phyloP scores from a whole-genome alignment of 2,329 filamentous ascomycete species.

The Diatrype stigma region DNA sequence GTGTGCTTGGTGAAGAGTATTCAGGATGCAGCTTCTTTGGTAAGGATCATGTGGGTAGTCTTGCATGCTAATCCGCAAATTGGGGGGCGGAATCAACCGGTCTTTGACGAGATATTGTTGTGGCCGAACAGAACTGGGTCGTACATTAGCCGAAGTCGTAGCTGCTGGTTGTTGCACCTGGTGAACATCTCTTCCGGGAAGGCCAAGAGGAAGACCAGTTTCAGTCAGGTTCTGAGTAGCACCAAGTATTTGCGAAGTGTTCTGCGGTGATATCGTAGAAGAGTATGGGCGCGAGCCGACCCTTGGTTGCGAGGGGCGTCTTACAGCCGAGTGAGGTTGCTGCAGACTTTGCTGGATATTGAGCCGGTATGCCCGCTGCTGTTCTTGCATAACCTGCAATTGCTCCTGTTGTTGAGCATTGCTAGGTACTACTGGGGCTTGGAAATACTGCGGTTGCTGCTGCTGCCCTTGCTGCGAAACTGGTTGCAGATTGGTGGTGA shows the following conservation, averaged over 20 bases:
- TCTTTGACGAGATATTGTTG: slow-evolving; percentile 6
- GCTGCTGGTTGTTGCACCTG: neutral
- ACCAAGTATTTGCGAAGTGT: slow-evolving; percentile 3
- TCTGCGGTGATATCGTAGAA: slow-evolving; percentile 5
- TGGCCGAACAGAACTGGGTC: slow-evolving; percentile 2
- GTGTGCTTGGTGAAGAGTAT: slow-evolving; percentile 43
- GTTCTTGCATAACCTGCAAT: slow-evolving; percentile 6
- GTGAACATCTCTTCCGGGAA: neutral
- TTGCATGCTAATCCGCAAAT: slow-evolving; percentile 14
- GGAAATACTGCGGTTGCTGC: slow-evolving; percentile 7
- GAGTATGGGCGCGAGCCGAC: neutral
- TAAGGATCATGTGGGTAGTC: slow-evolving; percentile 40
- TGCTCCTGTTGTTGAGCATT: slow-evolving; percentile 8
- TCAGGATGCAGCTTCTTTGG: slow-evolving; percentile 37
- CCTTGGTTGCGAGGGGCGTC: neutral
- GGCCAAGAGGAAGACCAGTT: neutral
- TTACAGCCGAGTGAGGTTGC: neutral
- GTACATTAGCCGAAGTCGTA: neutral
- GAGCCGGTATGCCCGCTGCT: neutral
- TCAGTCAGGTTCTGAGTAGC: neutral
- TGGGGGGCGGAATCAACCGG: slow-evolving; percentile 18
- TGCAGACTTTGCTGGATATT: neutral
- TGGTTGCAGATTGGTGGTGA: neutral
- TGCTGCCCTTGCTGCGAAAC: slow-evolving; percentile 3
- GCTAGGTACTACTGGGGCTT: slow-evolving; percentile 5